Evolutionary conservation across 202 grass and related monocot species (phyloP).

Genomic region (Schoenoplectus tabernaemontani): DNA sequence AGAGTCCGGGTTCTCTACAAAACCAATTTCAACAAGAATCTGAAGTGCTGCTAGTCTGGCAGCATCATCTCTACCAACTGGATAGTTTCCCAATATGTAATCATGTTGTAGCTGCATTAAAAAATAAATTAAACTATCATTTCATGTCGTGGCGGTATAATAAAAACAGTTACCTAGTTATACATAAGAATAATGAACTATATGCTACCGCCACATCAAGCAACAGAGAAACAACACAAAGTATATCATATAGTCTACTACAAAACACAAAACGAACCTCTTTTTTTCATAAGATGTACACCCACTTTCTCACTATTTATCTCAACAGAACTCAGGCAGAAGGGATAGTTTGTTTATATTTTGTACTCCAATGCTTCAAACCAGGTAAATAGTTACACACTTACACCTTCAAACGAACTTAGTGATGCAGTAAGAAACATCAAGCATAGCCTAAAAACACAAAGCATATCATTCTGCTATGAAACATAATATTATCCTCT

Average conservation of each 20-base stretch:
- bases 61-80: conserved; percentile 95
- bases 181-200: background rate
- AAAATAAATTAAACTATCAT: conserved; percentile 14
- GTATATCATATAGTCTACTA: background rate
- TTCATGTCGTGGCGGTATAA: background rate
- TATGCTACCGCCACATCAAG: conserved; percentile 1
- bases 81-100: conserved; percentile 98
- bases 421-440: background rate
- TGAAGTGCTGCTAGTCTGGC: conserved; percentile 89
- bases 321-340: background rate
- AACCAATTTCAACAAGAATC: conserved; percentile 96
- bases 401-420: background rate
- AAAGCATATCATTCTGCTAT: background rate
- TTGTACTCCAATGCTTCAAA: background rate
- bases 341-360: background rate
- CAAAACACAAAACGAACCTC: background rate
- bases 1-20: conserved; percentile 77
- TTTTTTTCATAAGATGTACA: background rate
- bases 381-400: conserved; percentile 12
- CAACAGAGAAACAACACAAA: background rate
- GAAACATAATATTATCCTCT: background rate
- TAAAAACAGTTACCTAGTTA: conserved; percentile 22
- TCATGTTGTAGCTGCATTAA: conserved; percentile 86
- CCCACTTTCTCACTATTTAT: background rate
- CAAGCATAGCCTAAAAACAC: background rate